Percentiles rank a stretch among this genome's conserved stretches.
Evolutionary conservation across 495 filamentous ascomycete genomes (phyloP).

Genomic region (Parathielavia hyrcaniae): DNA sequence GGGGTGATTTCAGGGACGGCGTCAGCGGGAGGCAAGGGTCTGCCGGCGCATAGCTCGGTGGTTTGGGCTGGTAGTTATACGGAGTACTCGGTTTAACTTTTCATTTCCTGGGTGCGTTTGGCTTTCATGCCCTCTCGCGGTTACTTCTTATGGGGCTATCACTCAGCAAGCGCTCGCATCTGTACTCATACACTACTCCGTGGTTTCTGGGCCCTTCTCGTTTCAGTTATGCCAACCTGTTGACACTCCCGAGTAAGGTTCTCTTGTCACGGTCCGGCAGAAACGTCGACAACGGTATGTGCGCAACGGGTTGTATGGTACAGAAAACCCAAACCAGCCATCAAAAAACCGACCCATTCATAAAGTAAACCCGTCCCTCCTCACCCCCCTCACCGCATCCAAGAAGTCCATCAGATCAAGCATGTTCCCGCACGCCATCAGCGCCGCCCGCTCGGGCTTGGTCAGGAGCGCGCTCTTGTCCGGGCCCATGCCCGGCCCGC

Average conservation of each 20-base stretch:
- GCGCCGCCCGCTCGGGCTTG: slow-evolving; percentile 45
- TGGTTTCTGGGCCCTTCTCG: neutral
- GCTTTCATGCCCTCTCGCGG: neutral
- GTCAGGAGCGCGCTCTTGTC: slow-evolving; percentile 43
- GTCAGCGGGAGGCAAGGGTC: neutral
- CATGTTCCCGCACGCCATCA: slow-evolving; percentile 49
- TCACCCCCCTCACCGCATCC: slow-evolving; percentile 44
- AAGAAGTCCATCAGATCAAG: slow-evolving; percentile 56
- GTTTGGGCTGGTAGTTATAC: neutral
- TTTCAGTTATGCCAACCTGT: neutral
- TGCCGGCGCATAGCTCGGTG: neutral
- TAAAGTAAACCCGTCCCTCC: slow-evolving; percentile 15
- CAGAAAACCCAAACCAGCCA: too few species aligned
- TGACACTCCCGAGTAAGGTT: neutral
- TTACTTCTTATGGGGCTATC: neutral
- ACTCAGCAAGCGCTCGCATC: neutral
- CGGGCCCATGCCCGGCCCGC: slow-evolving; percentile 44
- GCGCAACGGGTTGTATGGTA: too few species aligned
- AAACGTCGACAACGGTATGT: too few species aligned
- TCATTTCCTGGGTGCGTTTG: neutral
- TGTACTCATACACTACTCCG: slow-evolving; percentile 2
- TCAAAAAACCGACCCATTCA: too few species aligned
- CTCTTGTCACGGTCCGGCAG: too few species aligned
- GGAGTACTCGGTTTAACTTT: neutral
- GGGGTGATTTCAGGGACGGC: neutral